Base-by-base conservation (phyloP, 345 rosid genomes). In the Rhizophora mangle region DNA sequence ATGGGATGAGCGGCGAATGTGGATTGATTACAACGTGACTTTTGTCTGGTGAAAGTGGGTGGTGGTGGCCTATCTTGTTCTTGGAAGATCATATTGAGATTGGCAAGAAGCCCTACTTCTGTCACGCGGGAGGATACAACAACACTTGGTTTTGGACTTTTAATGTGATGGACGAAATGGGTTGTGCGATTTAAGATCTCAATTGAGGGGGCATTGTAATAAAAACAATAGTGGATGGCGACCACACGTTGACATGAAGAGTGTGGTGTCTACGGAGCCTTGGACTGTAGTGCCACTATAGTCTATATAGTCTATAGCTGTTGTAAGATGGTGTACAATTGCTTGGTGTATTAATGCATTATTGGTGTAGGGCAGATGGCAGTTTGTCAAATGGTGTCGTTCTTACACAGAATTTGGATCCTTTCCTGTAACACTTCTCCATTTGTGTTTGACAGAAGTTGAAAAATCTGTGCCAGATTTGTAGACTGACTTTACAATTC, bases 161-260 rank as follows among this genome's bases (percentile, higher is more conserved):
- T n/a, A 20, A 43, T 64, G 29, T 37, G 72, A 31, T 32, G 20
- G 24, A 21, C 22, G 52, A 57, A 49, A 27, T 63, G 47, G 46
- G 37, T 22, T 2, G 39, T 73, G 65, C 70, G 63, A 68, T 62
- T 39, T 59, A 65, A 68, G 27, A 62, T 58, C 57, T 31, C 4
- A 57, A 57, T 24, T 59, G 30, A 2, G 57, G 51, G 18, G n/a
- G 22, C 58, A 46, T 15, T 31, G 13, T 22, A 8, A 57, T 37
- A 26, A 57, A 13, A 59, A 27, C 54, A 37, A 59, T 34, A 31
- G 24, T 1, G 56, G 77, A 74, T 71, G 32, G 67, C 61, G 79
- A 74, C 81, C 58, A 55, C 56, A 11, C 63, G 65, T 74, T 68
- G 78, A 58, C 65, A 58, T 6, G 57, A 72, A 54, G 61, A 65